phyloP scores from a whole-genome alignment of 441 rosid species.

The Pelargonium australe region DNA sequence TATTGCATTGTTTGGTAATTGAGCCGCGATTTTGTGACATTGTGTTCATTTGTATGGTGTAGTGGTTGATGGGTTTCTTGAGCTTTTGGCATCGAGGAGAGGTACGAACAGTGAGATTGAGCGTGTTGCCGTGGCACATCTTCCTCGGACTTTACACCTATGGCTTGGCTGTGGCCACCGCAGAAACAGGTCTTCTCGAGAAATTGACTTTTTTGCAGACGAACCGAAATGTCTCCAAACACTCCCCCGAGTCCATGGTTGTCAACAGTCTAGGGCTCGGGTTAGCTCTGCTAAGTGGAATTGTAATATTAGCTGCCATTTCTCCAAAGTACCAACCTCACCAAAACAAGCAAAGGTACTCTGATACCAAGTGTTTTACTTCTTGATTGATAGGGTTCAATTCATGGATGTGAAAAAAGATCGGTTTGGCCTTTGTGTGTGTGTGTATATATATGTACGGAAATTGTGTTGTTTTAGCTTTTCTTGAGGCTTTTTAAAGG shows the following conservation, averaged over 20 bases:
- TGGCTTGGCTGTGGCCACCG: slow-evolving; percentile 76
- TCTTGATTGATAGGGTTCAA: slow-evolving; percentile 25
- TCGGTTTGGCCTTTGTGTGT: slow-evolving; percentile 4
- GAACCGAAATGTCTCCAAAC: slow-evolving; percentile 34
- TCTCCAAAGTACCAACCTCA: slow-evolving; percentile 44
- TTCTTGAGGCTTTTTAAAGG: no score
- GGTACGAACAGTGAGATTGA: slow-evolving; percentile 42
- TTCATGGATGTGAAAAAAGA: not conserved
- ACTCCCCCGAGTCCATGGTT: slow-evolving; percentile 55
- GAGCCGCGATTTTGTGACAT: not conserved
- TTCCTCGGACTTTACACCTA: slow-evolving; percentile 88
- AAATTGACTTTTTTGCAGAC: slow-evolving; percentile 65
- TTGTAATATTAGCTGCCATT: slow-evolving; percentile 55
- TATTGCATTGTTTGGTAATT: no score
- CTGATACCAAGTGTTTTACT: slow-evolving; percentile 40
- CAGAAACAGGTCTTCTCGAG: slow-evolving; percentile 82
- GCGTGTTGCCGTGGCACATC: slow-evolving; percentile 79
- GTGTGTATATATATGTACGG: not conserved
- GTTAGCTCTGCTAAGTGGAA: slow-evolving; percentile 59
- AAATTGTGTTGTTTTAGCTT: not conserved
- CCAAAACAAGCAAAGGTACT: slow-evolving; percentile 38
- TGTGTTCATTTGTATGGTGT: slow-evolving; percentile 20
- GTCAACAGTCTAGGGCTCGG: slow-evolving; percentile 63
- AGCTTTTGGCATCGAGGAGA: slow-evolving; percentile 87
- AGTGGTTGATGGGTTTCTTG: slow-evolving; percentile 85